Evolutionary conservation across 305 asterid genomes (phyloP).

Genomic region (Fraxinus paxiana): DNA sequence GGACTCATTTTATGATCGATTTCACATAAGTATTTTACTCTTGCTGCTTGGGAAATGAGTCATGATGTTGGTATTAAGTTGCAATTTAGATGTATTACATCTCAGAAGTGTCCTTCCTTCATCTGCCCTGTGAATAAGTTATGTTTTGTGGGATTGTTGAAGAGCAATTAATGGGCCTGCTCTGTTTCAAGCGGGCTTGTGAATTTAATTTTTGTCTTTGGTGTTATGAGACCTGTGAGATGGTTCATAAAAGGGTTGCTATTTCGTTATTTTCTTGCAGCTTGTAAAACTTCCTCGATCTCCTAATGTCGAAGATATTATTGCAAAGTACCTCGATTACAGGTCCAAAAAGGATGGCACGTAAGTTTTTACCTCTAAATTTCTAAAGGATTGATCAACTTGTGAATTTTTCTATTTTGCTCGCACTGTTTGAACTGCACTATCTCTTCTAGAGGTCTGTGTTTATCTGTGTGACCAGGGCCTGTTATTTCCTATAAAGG

Average conservation of each 20-base stretch:
- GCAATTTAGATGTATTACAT: neutral
- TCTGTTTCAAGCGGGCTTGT: constrained; percentile 9
- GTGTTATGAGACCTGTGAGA: neutral
- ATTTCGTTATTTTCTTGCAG: constrained; percentile 45
- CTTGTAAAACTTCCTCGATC: constrained; percentile 90
- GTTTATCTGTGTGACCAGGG: constrained; percentile 12
- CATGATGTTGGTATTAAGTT: neutral
- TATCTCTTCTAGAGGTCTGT: constrained; percentile 15
- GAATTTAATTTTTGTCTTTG: neutral
- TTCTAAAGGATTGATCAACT: constrained; percentile 16
- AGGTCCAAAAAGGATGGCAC: constrained; percentile 73
- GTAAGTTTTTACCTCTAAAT: constrained; percentile 46
- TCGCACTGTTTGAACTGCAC: constrained; percentile 7
- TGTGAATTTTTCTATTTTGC: neutral
- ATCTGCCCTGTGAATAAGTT: neutral
- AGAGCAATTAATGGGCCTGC: neutral
- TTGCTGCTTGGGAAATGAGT: neutral
- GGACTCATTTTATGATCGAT: constrained; percentile 6
- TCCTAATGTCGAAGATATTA: constrained; percentile 76
- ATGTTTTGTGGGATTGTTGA: neutral
- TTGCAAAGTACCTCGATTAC: constrained; percentile 69
- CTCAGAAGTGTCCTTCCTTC: neutral
- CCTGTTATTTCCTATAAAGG: neutral
- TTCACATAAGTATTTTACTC: neutral
- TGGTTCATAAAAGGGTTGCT: constrained; percentile 10